A percentile compares a stretch with the other conserved stretches of the same genome.
Evolutionary conservation across 805 yeast species (phyloP).

Genomic region (Clavispora santaluciae): DNA sequence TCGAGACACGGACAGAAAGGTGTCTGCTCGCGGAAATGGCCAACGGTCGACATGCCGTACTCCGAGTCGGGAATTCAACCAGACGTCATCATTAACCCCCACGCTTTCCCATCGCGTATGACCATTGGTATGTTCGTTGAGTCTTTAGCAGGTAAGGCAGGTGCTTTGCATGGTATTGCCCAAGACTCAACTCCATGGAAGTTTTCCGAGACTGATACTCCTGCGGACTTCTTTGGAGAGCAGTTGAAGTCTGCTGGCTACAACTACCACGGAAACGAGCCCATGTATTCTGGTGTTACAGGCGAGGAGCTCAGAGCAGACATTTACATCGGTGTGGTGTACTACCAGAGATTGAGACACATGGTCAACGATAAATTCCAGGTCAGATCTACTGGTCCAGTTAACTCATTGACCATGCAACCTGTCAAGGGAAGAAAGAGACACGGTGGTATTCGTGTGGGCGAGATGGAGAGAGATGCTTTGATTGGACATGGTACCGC

Average conservation of each 20-base stretch:
- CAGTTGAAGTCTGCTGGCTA: slow-evolving; percentile 85
- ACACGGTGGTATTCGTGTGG: slow-evolving; percentile 98
- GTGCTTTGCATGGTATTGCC: slow-evolving; percentile 95
- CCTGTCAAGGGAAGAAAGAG: slow-evolving; percentile 99
- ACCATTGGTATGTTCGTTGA: slow-evolving; percentile 99
- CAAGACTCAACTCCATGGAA: slow-evolving; percentile 98
- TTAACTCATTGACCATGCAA: slow-evolving; percentile 94
- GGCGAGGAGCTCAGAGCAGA: slow-evolving; percentile 97
- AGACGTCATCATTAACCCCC: slow-evolving; percentile 96
- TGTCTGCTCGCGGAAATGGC: slow-evolving; percentile 98
- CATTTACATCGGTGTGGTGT: slow-evolving; percentile 94
- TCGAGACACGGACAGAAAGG: slow-evolving; percentile 98
- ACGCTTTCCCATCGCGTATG: slow-evolving; percentile 99
- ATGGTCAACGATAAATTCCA: slow-evolving; percentile 99
- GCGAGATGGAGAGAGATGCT: slow-evolving; percentile 99
- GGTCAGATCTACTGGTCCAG: slow-evolving; percentile 98
- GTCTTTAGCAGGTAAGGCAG: slow-evolving; percentile 97
- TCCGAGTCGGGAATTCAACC: slow-evolving; percentile 96
- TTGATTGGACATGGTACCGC: slow-evolving; percentile 98
- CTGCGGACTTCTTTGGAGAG: slow-evolving; percentile 96
- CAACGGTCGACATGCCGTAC: slow-evolving; percentile 94
- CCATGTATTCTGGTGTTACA: slow-evolving; percentile 97
- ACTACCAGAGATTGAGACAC: slow-evolving; percentile 96
- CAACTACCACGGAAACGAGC: slow-evolving; percentile 97
- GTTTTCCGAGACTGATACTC: slow-evolving; percentile 86